Conservation (phyloP, 495 filamentous ascomycete genomes). For the Schizothecium vesticola region DNA sequence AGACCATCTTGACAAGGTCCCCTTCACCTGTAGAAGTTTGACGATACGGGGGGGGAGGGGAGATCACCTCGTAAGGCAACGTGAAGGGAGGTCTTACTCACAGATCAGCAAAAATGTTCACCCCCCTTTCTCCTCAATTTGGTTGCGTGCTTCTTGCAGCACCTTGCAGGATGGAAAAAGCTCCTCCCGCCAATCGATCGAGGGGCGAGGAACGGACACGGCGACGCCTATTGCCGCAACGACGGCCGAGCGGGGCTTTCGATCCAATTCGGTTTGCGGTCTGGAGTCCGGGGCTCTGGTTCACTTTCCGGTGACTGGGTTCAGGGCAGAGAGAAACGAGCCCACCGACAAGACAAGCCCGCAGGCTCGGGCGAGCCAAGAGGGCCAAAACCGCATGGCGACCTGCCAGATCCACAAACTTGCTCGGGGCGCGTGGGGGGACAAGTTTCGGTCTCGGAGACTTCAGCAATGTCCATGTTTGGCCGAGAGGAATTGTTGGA, state of each 20-base stretch:
- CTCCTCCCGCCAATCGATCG: not conserved
- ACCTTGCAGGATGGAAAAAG: not conserved
- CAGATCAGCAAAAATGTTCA: not conserved
- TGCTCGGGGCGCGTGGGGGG: not conserved
- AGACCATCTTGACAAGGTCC: not conserved
- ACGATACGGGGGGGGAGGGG: no score
- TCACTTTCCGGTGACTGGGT: not conserved
- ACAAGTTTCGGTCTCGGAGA: not conserved
- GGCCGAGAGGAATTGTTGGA: not conserved
- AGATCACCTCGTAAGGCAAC: no score
- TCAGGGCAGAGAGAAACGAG: not conserved
- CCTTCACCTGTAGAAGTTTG: not conserved
- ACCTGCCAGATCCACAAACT: not conserved
- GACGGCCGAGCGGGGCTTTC: not conserved
- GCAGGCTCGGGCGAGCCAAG: not conserved
- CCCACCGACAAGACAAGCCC: not conserved
- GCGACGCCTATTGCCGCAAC: not conserved
- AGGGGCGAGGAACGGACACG: not conserved
- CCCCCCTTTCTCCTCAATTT: not conserved
- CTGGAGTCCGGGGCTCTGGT: not conserved
- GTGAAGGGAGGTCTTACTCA: not conserved
- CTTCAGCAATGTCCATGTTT: not conserved
- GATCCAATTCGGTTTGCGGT: not conserved
- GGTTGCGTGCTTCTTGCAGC: not conserved
- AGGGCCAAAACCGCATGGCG: not conserved